Base-by-base conservation (phyloP, 2,329 filamentous ascomycete genomes). In the Trichoderma lentiforme region DNA sequence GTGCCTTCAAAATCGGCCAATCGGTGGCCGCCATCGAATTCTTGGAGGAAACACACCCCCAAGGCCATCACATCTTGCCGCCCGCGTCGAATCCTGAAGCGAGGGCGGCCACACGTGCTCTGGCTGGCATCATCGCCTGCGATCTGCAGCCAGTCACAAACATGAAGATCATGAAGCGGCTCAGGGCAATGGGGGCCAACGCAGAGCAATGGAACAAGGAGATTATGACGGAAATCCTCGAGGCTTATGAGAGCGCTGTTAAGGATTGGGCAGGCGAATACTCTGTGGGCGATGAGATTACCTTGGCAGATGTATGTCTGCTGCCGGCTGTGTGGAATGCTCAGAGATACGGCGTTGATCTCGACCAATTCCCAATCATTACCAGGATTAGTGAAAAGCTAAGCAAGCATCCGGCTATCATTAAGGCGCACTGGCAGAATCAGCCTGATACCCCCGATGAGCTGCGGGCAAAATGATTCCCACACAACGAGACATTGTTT, bases 141-240 rank as follows among this genome's bases (percentile, higher is more conserved):
- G 90, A 91, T 73, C 83, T 86, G 5, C 89, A 91, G 78, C 89
- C 90, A 6, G 83, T 89, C 1, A 90, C 89, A 1, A 90, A 90
- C 74, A 77, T 88, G 21, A 82, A 84, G 9, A 84, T 89, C 47
- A 81, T 88, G 74, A 83, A 84, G 61, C 82, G 83, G 0, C 81
- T 90, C 3, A 81, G 82, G 4, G 79, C 79, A 0, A 76, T 88
- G 0, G 84, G 83, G 0, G 81, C 79, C 1, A 83, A 82, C 1
- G 80, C 82, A 1, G 82, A 82, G 28, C 79, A 80, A 4, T 90
- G 88, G 88, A 86, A 86, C 36, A 81, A 80, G 53, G 83, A 85
- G 68, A 79, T 88, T 6, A 87, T 88, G 78, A 78, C 79, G 1
- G 82, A 84, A 8, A 89, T 89, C 0, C 79, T 91, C n/a, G 76